Base-by-base conservation (phyloP, 768 basidiomycete species). In the Rhodocollybia butyracea region DNA sequence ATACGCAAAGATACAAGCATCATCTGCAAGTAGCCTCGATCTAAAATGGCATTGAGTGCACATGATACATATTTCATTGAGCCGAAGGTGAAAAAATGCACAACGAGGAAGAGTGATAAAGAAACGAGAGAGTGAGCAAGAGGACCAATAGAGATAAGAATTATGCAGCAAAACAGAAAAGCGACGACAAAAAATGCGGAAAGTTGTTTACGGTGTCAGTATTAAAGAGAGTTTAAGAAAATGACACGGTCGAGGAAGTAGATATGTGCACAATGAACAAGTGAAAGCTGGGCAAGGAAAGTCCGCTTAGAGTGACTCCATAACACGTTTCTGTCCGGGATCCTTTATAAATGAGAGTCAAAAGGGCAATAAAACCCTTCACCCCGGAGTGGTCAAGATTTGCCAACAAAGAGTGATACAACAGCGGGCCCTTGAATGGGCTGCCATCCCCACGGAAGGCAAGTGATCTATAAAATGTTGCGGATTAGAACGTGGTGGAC, bases 371-470 rank as follows among this genome's bases (percentile, higher is more conserved):
- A 2, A 7, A 11, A 6, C 32, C 50, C 51, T 29, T 32, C 15
- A 54, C n/a, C 41, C 42, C 42, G 42, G 31, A 36, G 53, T 46
- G 59, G 55, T 48, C 59, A 55, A 54, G 60, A 62, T 61, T 62
- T 52, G 57, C 43, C 60, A 59, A 41, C 34, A 45, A 58, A 54
- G 60, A 56, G 63, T 64, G 63, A 61, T 64, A 64, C 63, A 61
- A 64, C 63, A 61, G 59, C 51, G 40, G 24, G 31, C 63, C 50
- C 63, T 55, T n/a, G 39, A 45, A 50, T 53, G 62, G 51, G 56
- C 31, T 51, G 57, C 63, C 56, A 64, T 64, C 59, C 63, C 63
- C 63, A 64, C 63, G 55, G 51, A 59, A 46, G 53, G 43, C 32
- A 29, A 42, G 24, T 21, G 32, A 45, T 34, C 53, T 54, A 11